Conservation (phyloP, 495 filamentous ascomycete genomes). For the Chaetomium cochliodes region DNA sequence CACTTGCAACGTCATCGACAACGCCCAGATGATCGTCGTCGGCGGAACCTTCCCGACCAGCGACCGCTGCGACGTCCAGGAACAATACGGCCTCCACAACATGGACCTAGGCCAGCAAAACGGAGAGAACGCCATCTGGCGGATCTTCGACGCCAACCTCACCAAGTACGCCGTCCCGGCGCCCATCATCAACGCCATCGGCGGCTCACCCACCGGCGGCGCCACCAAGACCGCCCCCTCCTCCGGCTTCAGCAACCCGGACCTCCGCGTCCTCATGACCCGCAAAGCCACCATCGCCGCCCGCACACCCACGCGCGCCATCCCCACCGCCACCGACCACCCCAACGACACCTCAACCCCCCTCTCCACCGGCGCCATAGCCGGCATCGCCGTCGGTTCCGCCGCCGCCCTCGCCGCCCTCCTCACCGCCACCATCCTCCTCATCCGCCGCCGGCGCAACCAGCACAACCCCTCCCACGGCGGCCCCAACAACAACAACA, state of each 20-base stretch:
- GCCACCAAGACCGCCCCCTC: constrained; percentile 66
- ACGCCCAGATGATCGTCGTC: constrained; percentile 64
- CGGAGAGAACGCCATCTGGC: constrained; percentile 34
- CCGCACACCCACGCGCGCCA: constrained; percentile 28
- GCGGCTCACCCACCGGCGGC: constrained; percentile 59
- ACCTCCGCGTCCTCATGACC: constrained; percentile 34
- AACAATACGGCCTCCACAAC: constrained; percentile 58
- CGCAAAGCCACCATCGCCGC: constrained; percentile 31
- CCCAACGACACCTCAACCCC: neutral
- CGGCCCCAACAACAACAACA: neutral
- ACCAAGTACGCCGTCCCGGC: constrained; percentile 60
- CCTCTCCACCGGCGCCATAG: constrained; percentile 34
- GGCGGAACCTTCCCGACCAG: constrained; percentile 65
- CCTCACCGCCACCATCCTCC: constrained; percentile 16
- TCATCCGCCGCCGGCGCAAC: constrained; percentile 18
- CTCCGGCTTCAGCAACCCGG: constrained; percentile 32
- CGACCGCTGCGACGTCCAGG: constrained; percentile 63
- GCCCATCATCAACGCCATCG: constrained; percentile 58
- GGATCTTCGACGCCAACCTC: constrained; percentile 33
- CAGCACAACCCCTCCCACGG: neutral
- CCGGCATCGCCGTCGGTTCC: constrained; percentile 31
- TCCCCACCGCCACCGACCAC: constrained; percentile 18
- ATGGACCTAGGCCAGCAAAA: constrained; percentile 54
- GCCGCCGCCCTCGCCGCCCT: constrained; percentile 15
- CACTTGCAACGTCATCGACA: constrained; percentile 52